Base-by-base conservation (phyloP, 768 basidiomycete species). In the Trametes punicea region DNA sequence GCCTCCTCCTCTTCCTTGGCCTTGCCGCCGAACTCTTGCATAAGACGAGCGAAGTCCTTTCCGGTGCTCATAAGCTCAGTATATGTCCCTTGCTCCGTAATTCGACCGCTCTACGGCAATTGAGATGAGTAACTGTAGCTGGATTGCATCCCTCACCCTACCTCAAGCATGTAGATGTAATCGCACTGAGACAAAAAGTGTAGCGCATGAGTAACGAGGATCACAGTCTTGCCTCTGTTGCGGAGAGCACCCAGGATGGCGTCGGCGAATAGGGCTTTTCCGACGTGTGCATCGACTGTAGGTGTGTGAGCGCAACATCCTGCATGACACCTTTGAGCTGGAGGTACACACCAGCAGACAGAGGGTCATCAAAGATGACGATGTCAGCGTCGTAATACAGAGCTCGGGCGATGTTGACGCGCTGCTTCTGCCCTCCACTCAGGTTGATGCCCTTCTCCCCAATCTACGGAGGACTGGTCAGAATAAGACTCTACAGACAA, bases 271-370 rank as follows among this genome's bases (percentile, higher is more conserved):
- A 90, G 74, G 8, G 81, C 74, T 62, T 82, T 81, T 1, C 85
- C 87, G 46, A 90, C 88, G 62, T 90, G 87, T 1, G 87, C 85
- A 63, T 89, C 87, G 47, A 89, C 84, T 83, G 42, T 31, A 58
- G 30, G 64, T 59, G 30, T 64, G 57, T 44, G 62, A 68, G 63
- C 63, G 29, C 10, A 23, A 25, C 2, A 2, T 2, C 10, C 6
- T 33, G 6, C n/a, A 4, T 20, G 2, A 8, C 4, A 2, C 36
- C 5, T 41, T 23, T 16, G 1, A 10, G 1, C 11, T 44, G 42
- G 20, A 11, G 16, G 11, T 7, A 62, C 72, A 39, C 55, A 81
- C 81, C 83, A 13, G 84, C 84, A 48, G 82, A 84, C 6, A 85
- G 73, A 0, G 84, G 83, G 64, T 85, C 85, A 63, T 87, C 85